Evolutionary conservation across 2,329 filamentous ascomycete genomes (phyloP), one percentile per base, ranked within the genome.

Genomic region (Colletotrichum caudatum): DNA sequence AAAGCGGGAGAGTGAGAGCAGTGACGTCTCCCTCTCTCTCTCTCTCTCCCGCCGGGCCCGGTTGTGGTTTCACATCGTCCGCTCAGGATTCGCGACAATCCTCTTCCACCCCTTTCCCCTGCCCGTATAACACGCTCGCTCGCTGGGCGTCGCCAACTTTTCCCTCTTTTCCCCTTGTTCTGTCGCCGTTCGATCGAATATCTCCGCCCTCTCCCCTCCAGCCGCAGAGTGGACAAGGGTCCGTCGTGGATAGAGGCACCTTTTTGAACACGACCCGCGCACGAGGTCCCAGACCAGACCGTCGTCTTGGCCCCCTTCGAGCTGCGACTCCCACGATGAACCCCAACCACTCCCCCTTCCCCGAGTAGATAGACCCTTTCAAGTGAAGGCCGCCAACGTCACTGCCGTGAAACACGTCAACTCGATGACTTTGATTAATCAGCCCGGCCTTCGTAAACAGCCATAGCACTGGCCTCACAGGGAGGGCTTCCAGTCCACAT

Each of bases 241-340:
- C 53, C 35, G 66, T 69, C 61, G 54, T 65, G 23, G 53, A 65
- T 69, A 66, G 37, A 65, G 61, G 29, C 44, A 33, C 33, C 46
- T 18, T 18, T 26, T n/a, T 12, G 2, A 41, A 37, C 20, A 18
- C 26, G 23, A 12, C 18, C n/a, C 56, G 18, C 37, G n/a, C 29
- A 50, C 58, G 23, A 26, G 16, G 18, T 14, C 41, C 41, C 18
- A 41, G 37, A 51, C 26, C 7, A 11, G 23, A 20, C 39, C 37
- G 26, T 29, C 16, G 20, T 26, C 39, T 20, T 33, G 39, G 29
- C 20, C 41, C 12, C 20, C 41, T 12, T 39, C 37, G 1, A 39
- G 41, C 5, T 20, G 41, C 14, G 44, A n/a, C 39, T 29, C 39
- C 39, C 39, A 29, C 23, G 57, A 16, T 18, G 23, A 41, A 29